Evolutionary conservation across 228 moss, liverwort and hornwort species (phyloP), one percentile per base, ranked within the genome.

Genomic region (Sphagnum magellanicum): DNA sequence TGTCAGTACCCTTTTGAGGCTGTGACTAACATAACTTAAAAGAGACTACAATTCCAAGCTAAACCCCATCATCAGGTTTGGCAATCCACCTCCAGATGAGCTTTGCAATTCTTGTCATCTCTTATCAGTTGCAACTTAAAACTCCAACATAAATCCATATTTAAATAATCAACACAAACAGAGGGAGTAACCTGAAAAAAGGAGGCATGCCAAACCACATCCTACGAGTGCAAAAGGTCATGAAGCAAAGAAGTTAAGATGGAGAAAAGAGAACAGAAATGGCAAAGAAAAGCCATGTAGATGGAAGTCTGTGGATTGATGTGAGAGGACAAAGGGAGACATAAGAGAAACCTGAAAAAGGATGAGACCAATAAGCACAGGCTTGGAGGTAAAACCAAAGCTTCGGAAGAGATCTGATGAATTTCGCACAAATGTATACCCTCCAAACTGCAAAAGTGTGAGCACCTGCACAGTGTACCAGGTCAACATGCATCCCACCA

Each of bases 371-470:
- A 98, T 94, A 51, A 98, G 81, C 53, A 98, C 84, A 15, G 94
- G 94, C 80, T 94, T 89, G 9, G 87, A 82, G 14, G 75, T 85
- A 74, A 98, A 98, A 58, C 98, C 98, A 73, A 98, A 94, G 83
- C 98, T 94, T 55, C 83, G 72, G 66, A 94, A 98, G 16, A 98
- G 80, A 59, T 79, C 92, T 0, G 69, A 89, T 4, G 98, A 94
- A 69, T 92, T 98, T 11, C 98, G 84, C 6, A 98, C 80, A 51
- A 98, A 73, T 5, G 98, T 90, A 53, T 93, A 98, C 52, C 98
- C 98, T 70, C 98, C 98, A 74, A 98, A 98, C 74, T 98, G 98
- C 72, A 98, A 73, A 63, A 98, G 72, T 49, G 93, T 94, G 7
- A 98, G 81, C 60, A 94, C 90, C 92, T 88, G 85, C 65, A 71